Conservation (phyloP, 2,329 filamentous ascomycete species). For the Penicillium sp. region DNA sequence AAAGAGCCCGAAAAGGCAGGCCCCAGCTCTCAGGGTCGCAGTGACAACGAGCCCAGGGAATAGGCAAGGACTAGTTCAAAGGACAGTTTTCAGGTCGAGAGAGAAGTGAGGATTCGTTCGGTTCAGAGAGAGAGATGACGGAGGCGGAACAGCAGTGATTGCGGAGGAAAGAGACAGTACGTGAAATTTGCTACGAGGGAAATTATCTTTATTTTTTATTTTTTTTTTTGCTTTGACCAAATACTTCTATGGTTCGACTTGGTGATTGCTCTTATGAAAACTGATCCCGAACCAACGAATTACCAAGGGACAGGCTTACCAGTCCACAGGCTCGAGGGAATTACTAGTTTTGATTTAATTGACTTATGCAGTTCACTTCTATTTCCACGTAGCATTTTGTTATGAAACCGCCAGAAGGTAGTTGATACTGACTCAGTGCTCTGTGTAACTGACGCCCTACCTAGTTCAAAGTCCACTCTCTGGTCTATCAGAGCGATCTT, state of each 20-base stretch:
- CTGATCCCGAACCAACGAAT: neutral
- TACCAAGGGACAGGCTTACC: neutral
- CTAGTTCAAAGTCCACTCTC: no score
- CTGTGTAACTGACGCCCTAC: no score
- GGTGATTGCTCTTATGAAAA: neutral
- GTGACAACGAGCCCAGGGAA: neutral
- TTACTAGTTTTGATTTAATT: neutral
- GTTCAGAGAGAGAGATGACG: neutral
- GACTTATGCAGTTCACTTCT: neutral
- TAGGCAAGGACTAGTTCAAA: neutral
- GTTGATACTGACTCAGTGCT: no score
- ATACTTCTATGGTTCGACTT: neutral
- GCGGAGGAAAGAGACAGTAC: neutral
- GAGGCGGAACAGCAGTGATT: neutral
- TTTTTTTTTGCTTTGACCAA: neutral
- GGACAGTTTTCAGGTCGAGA: neutral
- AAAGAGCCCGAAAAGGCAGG: neutral
- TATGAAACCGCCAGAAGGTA: no score
- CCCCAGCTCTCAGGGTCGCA: neutral
- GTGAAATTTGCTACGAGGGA: neutral
- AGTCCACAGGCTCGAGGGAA: neutral
- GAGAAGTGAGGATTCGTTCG: neutral
- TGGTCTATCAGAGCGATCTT: no score
- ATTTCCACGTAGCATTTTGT: no score
- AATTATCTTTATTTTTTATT: neutral